phyloP scores from a whole-genome alignment of 257 asterid genomes.

The Solanum appendiculatum region DNA sequence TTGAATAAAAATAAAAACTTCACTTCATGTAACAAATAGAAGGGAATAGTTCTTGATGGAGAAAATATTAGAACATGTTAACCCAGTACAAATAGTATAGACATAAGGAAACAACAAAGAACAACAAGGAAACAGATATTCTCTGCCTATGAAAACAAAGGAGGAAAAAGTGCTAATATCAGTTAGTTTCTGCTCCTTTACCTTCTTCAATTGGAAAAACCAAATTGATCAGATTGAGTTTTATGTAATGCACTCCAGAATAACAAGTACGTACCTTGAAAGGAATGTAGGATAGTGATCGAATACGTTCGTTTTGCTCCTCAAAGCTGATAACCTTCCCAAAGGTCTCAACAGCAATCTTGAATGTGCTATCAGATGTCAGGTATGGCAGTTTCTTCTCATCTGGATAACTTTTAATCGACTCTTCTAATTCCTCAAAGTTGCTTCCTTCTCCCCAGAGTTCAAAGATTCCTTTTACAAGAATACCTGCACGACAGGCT shows the following conservation, averaged over 20 bases:
- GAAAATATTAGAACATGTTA: not conserved
- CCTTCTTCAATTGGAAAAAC: not conserved
- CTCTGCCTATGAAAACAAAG: not conserved
- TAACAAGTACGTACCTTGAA: conserved; percentile 46
- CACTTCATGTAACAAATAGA: not conserved
- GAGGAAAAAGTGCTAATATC: not conserved
- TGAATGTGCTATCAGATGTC: conserved; percentile 62
- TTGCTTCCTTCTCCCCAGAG: conserved; percentile 87
- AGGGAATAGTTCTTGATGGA: not conserved
- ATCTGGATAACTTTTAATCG: conserved; percentile 57
- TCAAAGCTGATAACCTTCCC: conserved; percentile 68
- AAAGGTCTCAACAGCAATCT: conserved; percentile 66
- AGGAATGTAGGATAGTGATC: conserved; percentile 55
- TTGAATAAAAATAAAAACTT: not conserved
- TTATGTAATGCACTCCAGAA: not conserved
- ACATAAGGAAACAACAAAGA: not conserved
- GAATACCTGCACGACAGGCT: conserved; percentile 56
- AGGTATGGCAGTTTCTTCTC: conserved; percentile 63
- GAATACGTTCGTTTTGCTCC: conserved; percentile 70
- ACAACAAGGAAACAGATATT: not conserved
- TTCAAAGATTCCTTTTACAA: conserved; percentile 90
- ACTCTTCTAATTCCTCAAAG: conserved; percentile 79
- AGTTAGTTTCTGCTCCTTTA: not conserved
- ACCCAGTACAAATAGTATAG: not conserved
- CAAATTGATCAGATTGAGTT: not conserved